Conservation (phyloP, 1,139 yeast genomes). For the Protomyces inundatus region DNA sequence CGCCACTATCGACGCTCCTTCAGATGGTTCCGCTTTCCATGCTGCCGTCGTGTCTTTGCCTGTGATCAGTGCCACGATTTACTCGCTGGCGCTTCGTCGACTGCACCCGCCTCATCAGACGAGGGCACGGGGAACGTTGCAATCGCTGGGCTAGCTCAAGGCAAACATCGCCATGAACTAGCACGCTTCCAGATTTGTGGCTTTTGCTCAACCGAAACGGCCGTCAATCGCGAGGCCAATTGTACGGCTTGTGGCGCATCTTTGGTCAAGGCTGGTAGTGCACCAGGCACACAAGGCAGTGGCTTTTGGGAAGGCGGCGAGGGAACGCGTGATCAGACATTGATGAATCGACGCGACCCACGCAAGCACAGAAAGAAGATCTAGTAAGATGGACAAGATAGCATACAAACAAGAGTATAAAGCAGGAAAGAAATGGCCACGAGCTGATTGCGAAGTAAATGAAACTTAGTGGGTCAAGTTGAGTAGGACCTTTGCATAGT, state of each 20-base stretch:
- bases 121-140: neutral
- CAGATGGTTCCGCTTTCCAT: conserved; percentile 45
- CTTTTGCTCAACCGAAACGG: conserved; percentile 44
- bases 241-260: neutral
- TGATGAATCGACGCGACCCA: conserved; percentile 43
- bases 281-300: conserved; percentile 30
- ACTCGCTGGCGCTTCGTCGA: conserved; percentile 32
- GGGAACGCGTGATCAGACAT: conserved; percentile 43
- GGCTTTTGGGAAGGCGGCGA: conserved; percentile 48
- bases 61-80: conserved; percentile 45
- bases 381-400: neutral
- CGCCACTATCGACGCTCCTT: conserved; percentile 42
- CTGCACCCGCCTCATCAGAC: neutral
- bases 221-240: conserved; percentile 32
- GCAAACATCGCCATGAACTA: conserved; percentile 40
- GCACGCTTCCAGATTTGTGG: conserved; percentile 44
- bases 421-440: neutral
- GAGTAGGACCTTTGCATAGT: neutral
- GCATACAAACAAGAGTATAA: neutral
- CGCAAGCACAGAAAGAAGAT: conserved; percentile 40
- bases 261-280: conserved; percentile 35
- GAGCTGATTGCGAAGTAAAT: neutral
- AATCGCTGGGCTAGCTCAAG: neutral
- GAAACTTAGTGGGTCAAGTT: neutral
- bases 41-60: conserved; percentile 44